Evolutionary conservation across 2,329 filamentous ascomycete species (phyloP), one percentile per base, ranked within the genome.

Genomic region (Myriangium duriaei): DNA sequence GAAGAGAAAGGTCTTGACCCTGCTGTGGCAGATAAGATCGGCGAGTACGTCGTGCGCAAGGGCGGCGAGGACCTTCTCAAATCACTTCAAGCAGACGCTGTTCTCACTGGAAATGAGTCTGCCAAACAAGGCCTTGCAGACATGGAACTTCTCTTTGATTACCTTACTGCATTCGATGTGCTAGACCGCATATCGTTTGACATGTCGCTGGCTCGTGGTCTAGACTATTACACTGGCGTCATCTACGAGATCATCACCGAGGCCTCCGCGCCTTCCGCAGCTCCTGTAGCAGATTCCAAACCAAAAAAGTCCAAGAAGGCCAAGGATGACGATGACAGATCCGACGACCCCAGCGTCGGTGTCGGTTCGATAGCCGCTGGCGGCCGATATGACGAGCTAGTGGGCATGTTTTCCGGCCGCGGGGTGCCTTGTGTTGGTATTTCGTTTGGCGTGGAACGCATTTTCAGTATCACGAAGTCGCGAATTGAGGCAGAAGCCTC

Each of bases 401-500:
- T 95, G 4, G 82, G 82, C 62, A 94, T 94, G 84, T 95, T 94
- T 67, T 79, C 76, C 40, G 79, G 79, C 51, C 88, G 87, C 63
- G 78, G 87, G 55, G 85, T 95, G 40, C 88, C 84, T n/a, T 88
- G 83, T 49, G 81, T 91, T 4, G 83, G 83, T 45, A 82, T 93
- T 49, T 94, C 87, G 2, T 95, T 96, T 54, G 88, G 88, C 39
- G 84, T 95, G 34, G 88, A 96, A 60, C 79, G 88, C 50, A 95
- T 96, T 53, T 94, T 93, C 64, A 85, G 81, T 50, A 87, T 95
- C 54, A 84, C 80, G 47, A 87, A 93, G 59, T 79, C 83, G 10
- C 71, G 78, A 34, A 70, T 84, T 56, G 75, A 74, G 44, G 72
- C 71, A 41, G 72, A 74, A 41, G 69, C 72, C 51, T 71, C 64